phyloP scores from a whole-genome alignment of 2,329 filamentous ascomycete species.

The Ambrosiella xylebori region DNA sequence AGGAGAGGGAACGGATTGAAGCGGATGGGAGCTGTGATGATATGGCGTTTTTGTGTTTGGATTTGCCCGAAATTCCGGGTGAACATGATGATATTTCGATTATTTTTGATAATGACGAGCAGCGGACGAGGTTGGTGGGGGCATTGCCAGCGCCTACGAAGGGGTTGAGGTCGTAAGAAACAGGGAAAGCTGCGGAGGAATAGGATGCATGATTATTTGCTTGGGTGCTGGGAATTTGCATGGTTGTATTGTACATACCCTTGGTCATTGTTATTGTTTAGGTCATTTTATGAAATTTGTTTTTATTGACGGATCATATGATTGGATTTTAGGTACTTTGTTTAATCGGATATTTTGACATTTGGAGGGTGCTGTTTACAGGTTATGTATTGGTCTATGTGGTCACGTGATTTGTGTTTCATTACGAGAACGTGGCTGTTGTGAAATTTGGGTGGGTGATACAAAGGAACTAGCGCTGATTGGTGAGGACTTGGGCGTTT shows the following conservation, averaged over 20 bases:
- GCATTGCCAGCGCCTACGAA: constrained; percentile 41
- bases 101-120: constrained; percentile 59
- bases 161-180: constrained; percentile 21
- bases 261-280: neutral
- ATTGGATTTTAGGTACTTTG: neutral
- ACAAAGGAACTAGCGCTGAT: too few species aligned
- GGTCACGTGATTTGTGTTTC: too few species aligned
- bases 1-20: constrained; percentile 24
- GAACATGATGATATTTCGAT: constrained; percentile 87
- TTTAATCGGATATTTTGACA: neutral
- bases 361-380: too few species aligned
- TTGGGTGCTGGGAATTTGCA: neutral
- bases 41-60: constrained; percentile 64
- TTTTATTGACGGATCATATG: neutral
- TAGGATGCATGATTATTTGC: neutral
- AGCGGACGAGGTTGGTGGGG: constrained; percentile 34
- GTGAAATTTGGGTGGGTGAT: too few species aligned
- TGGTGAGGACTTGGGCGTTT: too few species aligned
- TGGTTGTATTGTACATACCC: neutral
- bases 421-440: too few species aligned
- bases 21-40: constrained; percentile 26
- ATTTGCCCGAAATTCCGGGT: constrained; percentile 73
- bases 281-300: neutral
- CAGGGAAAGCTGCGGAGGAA: neutral
- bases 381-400: too few species aligned